A percentile compares a stretch with the other conserved stretches of the same genome.
Conservation (phyloP, 2,329 filamentous ascomycete species). For the Pezicula radicicola region DNA sequence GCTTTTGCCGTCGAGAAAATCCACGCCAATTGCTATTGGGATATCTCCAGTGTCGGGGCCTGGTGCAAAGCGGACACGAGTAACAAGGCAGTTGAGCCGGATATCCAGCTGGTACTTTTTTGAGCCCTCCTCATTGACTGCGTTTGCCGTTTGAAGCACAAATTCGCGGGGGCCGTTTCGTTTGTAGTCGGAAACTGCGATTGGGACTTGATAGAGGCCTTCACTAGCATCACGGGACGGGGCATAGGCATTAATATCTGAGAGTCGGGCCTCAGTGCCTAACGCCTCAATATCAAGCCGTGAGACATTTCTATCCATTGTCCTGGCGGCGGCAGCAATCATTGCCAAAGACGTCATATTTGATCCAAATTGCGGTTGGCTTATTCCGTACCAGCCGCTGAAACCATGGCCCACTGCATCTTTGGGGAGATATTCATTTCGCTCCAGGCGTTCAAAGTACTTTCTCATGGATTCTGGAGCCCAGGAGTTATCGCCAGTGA, state of each 20-base stretch:
- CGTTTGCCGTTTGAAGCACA: constrained; percentile 4
- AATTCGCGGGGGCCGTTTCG: neutral
- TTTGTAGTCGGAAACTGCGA: neutral
- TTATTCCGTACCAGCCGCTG: constrained; percentile 18
- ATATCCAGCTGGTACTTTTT: constrained; percentile 19
- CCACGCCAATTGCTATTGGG: constrained; percentile 37
- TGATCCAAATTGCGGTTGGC: neutral
- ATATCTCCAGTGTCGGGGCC: constrained; percentile 11
- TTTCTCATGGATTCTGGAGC: constrained; percentile 4
- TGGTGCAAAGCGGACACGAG: constrained; percentile 36
- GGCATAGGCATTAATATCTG: neutral
- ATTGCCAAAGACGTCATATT: neutral
- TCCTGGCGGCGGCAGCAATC: neutral
- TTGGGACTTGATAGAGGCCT: neutral
- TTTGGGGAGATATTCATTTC: constrained; percentile 8
- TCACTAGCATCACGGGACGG: neutral
- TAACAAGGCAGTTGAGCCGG: constrained; percentile 29
- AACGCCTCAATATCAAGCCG: neutral
- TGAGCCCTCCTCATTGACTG: constrained; percentile 13
- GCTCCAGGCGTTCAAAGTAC: constrained; percentile 9
- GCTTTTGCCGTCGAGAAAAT: constrained; percentile 37
- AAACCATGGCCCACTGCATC: constrained; percentile 9
- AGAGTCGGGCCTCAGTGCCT: neutral
- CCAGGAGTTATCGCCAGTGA: constrained; percentile 15
- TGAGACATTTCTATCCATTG: neutral